phyloP scores from a whole-genome alignment of 768 basidiomycete genomes.

The Dentipellis sp. region DNA sequence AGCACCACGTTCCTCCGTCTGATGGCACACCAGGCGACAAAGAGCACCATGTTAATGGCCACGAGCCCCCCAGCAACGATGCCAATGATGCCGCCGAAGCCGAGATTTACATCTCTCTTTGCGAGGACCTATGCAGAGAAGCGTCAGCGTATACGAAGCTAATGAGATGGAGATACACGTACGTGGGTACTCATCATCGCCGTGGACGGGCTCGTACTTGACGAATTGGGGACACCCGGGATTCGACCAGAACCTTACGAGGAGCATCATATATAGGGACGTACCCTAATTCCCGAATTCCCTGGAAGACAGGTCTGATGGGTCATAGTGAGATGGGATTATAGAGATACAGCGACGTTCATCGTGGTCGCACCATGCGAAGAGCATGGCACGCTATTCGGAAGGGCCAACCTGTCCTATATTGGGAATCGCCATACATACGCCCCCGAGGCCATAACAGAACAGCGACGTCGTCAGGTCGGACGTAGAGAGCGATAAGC shows the following conservation, averaged over 20 bases:
- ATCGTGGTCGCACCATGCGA: too few species aligned
- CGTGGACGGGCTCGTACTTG: not conserved
- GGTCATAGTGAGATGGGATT: too few species aligned
- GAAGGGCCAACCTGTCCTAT: too few species aligned
- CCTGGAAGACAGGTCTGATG: too few species aligned
- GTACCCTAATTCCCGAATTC: too few species aligned
- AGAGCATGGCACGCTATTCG: too few species aligned
- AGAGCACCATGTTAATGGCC: conserved; percentile 10
- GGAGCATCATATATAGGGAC: too few species aligned
- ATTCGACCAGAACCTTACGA: too few species aligned
- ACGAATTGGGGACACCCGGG: not conserved
- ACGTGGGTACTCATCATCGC: not conserved
- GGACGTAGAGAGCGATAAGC: not conserved
- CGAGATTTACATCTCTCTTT: conserved; percentile 1
- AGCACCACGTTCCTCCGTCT: conserved; percentile 3
- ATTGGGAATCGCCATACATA: not conserved
- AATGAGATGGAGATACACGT: not conserved
- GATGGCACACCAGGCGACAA: conserved; percentile 1
- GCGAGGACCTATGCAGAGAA: conserved; percentile 1
- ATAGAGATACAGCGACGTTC: too few species aligned
- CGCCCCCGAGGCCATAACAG: not conserved
- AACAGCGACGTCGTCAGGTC: too few species aligned
- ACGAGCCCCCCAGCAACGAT: conserved; percentile 10
- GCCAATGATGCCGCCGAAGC: not conserved
- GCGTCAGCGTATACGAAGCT: conserved; percentile 1